Percentiles rank a stretch among this genome's conserved stretches.
Conservation (phyloP, 768 basidiomycete genomes). For the Calocera cornea region DNA sequence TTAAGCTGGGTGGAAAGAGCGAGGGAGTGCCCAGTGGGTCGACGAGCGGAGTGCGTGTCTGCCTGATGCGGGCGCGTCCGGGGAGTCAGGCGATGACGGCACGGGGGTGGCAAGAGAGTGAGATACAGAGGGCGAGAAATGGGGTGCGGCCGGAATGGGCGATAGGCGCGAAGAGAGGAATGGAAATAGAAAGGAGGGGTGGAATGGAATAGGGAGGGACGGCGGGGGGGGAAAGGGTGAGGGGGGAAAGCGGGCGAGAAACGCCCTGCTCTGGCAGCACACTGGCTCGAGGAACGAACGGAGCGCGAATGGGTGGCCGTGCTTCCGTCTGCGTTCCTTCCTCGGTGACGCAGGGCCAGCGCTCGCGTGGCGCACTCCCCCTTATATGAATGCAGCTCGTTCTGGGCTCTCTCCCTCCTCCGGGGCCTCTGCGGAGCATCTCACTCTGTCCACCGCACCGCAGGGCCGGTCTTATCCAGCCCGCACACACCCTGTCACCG, state of each 20-base stretch:
- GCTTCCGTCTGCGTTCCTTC: not conserved
- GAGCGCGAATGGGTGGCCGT: not conserved
- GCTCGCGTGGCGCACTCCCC: not conserved
- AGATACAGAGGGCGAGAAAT: not conserved
- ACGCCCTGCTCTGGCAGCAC: not conserved
- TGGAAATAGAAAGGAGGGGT: not conserved
- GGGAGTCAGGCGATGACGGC: not conserved
- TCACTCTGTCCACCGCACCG: too few species aligned
- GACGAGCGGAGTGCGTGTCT: not conserved
- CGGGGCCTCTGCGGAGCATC: too few species aligned
- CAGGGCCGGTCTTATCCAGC: too few species aligned
- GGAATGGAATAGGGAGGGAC: not conserved
- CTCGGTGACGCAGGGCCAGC: not conserved
- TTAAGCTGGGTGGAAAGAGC: not conserved
- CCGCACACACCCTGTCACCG: too few species aligned
- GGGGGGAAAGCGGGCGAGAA: not conserved
- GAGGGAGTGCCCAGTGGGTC: not conserved
- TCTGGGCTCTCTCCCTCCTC: not conserved
- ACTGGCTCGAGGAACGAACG: not conserved
- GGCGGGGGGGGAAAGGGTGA: not conserved
- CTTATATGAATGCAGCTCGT: not conserved
- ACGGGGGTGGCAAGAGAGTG: not conserved
- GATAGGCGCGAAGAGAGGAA: not conserved
- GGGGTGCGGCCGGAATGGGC: not conserved
- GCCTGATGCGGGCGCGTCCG: not conserved